Base-by-base conservation (phyloP, 768 basidiomycete genomes). In the Pisolithus tinctorius region DNA sequence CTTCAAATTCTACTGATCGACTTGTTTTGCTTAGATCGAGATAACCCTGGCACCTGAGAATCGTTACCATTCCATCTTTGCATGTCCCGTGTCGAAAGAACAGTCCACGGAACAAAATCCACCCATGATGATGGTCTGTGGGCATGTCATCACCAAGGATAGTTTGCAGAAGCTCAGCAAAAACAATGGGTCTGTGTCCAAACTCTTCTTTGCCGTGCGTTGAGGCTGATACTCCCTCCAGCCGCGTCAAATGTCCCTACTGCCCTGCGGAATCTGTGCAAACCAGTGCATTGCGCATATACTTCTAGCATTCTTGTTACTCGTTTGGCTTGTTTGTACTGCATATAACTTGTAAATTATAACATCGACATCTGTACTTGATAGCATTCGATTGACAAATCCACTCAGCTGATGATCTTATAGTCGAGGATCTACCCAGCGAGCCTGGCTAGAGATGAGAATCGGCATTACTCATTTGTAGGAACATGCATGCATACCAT, bases 31-130 rank as follows among this genome's bases (percentile, higher is more conserved):
- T 1, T 58, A 98, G 95, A 93, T 99, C 60, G 95, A 97, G 71
- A 90, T 98, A 56, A 90, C 90, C 1, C 65, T 98, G 10, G 81
- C 88, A 1, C 75, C 89, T 2, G 83, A 88, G 57, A 87, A 94
- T 61, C 78, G 93, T 27, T 98, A 94, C 69, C 96, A 99, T 67
- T 96, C 94, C 1, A 87, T 98, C 51, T 98, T 99, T 66, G 85
- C 93, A 44, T 99, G 96, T 67, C 91, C 96, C 0, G 96, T 99
- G 20, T 95, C 93, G 8, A 98, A 97, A 69, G 95, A 98, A 61
- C 95, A 96, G 69, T 84, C 93, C 23, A 94, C 90, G 4, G 87
- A 91, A 48, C 68, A 77, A 52, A 99, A 99, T 65, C 96, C 93
- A 8, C 95, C 96, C 0, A 96, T 96, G 92, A 94, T 97, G 88